Base-by-base conservation (phyloP, 805 yeast species). In the Pichia heedii region DNA sequence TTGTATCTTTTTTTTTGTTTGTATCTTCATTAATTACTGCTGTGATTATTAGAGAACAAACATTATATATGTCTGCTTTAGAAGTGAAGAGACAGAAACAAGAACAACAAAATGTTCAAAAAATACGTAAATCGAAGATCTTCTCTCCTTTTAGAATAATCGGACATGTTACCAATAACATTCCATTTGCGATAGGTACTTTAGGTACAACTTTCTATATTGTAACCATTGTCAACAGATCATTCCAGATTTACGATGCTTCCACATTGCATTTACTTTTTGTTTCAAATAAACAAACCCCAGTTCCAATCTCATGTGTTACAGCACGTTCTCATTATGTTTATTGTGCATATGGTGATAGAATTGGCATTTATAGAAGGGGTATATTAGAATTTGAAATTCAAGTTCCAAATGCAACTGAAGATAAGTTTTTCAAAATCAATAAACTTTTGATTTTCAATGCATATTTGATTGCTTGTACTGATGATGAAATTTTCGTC, bases 191-290 rank as follows among this genome's bases (percentile, higher is more conserved):
- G 7, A 69, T 87, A 19, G 94, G 97, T 22, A 79, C 90, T 2
- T 70, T 90, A 46, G 98, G 98, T 41, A 73, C 85, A 15, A 79
- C 95, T 1, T 89, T 84, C 55, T 84, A 89, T 55, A 77, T 87
- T 33, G 95, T 82, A 16, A 90, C 97, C 0, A 79, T 85, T 37
- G 96, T 93, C 20, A 97, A 97, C 3, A 72, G 79, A 42, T 73
- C 90, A 1, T 86, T 93, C 67, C 97, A 90, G 61, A 86, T 93
- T 24, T 93, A 84, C 57, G 98, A 93, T 66, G 96, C 84, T 54
- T 78, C 90, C 27, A 86, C 84, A 7, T 67, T 90, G 49, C 93
- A 85, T 52, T 67, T 90, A 49, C 66, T 90, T 20, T 90, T 93
- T 63, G 94, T 90, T 12, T 85, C 96, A 0, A 84, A 79, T 50